Evolutionary conservation across 306 rosid species (phyloP).

Genomic region (Inga leiocalycina): DNA sequence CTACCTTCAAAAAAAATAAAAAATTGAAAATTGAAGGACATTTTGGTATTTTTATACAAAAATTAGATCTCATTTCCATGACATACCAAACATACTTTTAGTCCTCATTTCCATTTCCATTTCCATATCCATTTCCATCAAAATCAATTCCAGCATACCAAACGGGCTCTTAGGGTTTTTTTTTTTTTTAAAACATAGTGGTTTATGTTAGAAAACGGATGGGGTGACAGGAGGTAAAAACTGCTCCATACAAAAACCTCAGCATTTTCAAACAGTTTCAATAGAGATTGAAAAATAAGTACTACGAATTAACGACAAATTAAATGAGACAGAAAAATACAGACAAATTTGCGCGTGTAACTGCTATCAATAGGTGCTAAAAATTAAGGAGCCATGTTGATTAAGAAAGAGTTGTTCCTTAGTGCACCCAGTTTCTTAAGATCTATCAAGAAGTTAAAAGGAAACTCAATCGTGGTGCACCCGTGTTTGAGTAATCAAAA

Average conservation of each 20-base stretch:
- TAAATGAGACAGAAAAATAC: neutral
- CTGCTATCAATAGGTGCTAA: neutral
- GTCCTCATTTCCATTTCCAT: no score
- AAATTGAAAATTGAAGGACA: no score
- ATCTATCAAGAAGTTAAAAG: neutral
- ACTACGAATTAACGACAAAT: neutral
- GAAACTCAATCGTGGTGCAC: neutral
- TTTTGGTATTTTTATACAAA: no score
- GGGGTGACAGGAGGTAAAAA: neutral
- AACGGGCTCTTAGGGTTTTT: neutral
- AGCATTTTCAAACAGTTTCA: neutral
- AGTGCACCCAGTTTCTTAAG: neutral
- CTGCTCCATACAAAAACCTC: neutral
- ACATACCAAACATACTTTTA: no score
- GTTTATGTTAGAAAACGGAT: neutral
- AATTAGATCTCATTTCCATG: no score
- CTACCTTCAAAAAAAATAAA: no score
- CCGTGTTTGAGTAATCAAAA: neutral
- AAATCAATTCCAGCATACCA: no score
- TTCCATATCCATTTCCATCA: no score
- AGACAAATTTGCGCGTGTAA: conserved; percentile 6
- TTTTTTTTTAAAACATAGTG: neutral
- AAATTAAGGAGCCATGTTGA: neutral
- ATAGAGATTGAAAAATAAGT: neutral
- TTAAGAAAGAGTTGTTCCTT: neutral